Base-by-base conservation (phyloP, 2,329 filamentous ascomycete species). In the Fusarium sp. region DNA sequence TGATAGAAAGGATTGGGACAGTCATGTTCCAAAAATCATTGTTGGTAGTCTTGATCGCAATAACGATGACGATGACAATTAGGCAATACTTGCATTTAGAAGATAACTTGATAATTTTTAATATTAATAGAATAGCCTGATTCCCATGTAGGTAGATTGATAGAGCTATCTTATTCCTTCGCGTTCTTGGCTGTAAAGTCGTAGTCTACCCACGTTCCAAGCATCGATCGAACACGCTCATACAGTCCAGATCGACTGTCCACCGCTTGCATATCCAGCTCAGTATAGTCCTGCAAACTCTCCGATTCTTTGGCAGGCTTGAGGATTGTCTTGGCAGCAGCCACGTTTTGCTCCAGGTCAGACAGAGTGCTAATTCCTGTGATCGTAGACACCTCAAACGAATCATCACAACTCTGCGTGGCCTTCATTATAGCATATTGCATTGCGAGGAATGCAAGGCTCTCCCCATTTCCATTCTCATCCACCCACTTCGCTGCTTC, bases 171-270 rank as follows among this genome's bases (percentile, higher is more conserved):
- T 48, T 21, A 48, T 8, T 48, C 44, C 26, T 37, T 51, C 0
- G 4, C 7, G 4, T n/a, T 50, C 4, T 58, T 50, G 1, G 43
- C 58, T 9, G 54, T 19, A 3, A 61, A 61, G n/a, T 61, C 58
- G 2, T 61, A 61, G 23, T 61, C 58, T 3, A 61, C 3, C 58
- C 58, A 61, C 11, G n/a, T 19, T 3, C 58, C 54, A 11, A 61
- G 3, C 1, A 61, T 60, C 14, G 19, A 28, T 1, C 37, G 44
- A n/a, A 61, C 58, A 2, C 55, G 43, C 1, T 61, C 44, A 18
- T 13, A 23, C 1, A 61, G 1, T 7, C 3, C 4, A 16, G n/a
- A 6, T 5, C 37, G 39, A 14, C 44, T 61, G 19, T 60, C 44
- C 0, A 60, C 28, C 7, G 37, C 18, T 2, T 51, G 13, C 0